Evolutionary conservation across 1,284 basidiomycete species (phyloP).

Genomic region (Rhodotorula sp.): DNA sequence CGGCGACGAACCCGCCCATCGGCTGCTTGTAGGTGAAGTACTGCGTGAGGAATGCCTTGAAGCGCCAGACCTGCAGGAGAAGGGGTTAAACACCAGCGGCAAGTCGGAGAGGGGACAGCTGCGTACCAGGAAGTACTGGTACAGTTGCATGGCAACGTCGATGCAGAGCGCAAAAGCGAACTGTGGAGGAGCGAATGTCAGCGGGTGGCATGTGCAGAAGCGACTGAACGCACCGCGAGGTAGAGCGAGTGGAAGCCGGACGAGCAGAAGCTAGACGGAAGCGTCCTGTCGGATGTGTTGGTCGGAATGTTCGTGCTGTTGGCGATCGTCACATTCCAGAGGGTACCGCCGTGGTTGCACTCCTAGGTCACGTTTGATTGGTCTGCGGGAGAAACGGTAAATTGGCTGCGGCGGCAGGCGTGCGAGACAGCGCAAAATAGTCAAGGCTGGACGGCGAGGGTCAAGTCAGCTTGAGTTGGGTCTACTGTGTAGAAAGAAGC

Average conservation of each 20-base stretch:
- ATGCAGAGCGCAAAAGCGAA: conserved; percentile 27
- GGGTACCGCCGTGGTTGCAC: conserved; percentile 19
- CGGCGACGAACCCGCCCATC: too few species aligned
- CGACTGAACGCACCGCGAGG: conserved; percentile 3
- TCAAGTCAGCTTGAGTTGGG: background rate
- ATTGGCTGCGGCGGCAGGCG: background rate
- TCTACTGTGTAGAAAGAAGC: background rate
- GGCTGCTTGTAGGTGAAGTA: conserved; percentile 16
- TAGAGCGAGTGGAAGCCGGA: conserved; percentile 30
- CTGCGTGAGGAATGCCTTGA: conserved; percentile 16
- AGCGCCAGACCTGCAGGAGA: conserved; percentile 23
- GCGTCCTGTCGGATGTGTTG: background rate
- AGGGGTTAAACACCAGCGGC: background rate
- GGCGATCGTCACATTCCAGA: conserved; percentile 22
- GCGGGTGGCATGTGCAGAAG: background rate
- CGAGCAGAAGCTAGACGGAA: conserved; percentile 27
- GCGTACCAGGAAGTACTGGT: conserved; percentile 17
- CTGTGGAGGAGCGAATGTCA: background rate
- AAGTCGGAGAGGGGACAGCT: background rate
- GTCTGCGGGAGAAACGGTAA: background rate
- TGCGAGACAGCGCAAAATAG: conserved; percentile 6
- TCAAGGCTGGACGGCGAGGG: conserved; percentile 15
- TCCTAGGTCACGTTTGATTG: conserved; percentile 28
- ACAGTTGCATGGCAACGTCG: conserved; percentile 25
- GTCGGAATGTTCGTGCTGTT: background rate